Conservation (phyloP, 352 stramenopile genomes). For the Phytophthora chlamydospora region DNA sequence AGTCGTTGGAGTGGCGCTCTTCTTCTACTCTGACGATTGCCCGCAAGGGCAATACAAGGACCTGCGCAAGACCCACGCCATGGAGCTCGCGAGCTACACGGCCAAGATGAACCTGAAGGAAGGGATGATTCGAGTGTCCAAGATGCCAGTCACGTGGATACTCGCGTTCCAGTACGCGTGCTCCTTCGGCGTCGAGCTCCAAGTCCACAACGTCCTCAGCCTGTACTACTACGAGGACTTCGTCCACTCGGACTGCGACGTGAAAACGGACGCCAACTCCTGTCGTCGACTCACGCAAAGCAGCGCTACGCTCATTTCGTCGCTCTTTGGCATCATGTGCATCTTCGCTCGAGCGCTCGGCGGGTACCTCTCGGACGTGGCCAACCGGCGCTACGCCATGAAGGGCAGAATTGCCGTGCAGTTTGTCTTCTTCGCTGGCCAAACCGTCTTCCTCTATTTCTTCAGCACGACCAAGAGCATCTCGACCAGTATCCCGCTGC, state of each 20-base stretch:
- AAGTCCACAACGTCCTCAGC: conserved; percentile 94
- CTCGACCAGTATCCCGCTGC: conserved; percentile 64
- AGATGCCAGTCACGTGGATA: conserved; percentile 88
- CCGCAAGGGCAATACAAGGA: conserved; percentile 93
- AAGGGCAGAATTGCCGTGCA: conserved; percentile 86
- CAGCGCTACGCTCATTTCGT: conserved; percentile 83
- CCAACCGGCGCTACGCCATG: conserved; percentile 81
- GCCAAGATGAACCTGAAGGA: conserved; percentile 33
- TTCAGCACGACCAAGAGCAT: conserved; percentile 71
- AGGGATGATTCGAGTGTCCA: conserved; percentile 45
- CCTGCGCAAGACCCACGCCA: conserved; percentile 41
- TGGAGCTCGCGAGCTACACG: conserved; percentile 18
- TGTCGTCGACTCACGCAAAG: conserved; percentile 37
- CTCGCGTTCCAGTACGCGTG: conserved; percentile 91
- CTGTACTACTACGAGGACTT: conserved; percentile 92
- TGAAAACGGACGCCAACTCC: conserved; percentile 22
- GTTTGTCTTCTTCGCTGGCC: conserved; percentile 65
- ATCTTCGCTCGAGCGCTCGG: conserved; percentile 91
- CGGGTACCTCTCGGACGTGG: conserved; percentile 81
- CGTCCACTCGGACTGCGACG: conserved; percentile 51
- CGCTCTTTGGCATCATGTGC: conserved; percentile 94
- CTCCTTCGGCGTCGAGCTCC: conserved; percentile 95
- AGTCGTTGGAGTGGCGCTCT: conserved; percentile 62
- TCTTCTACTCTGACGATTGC: conserved; percentile 89
- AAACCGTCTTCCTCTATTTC: conserved; percentile 84